phyloP scores from a whole-genome alignment of 169 alveolate species.

The Plasmodium reichenowi region DNA sequence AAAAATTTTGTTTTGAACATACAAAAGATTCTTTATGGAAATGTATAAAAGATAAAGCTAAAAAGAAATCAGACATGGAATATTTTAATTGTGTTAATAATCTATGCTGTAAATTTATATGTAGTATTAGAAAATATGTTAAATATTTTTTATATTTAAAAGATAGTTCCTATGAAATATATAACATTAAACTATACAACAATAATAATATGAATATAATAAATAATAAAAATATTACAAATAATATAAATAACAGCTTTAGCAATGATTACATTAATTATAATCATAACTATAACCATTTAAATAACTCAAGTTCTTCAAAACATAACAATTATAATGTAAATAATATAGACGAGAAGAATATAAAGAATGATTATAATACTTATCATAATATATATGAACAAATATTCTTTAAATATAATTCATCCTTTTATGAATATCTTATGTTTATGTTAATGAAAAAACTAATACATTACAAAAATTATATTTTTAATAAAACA shows the following conservation, averaged over 20 bases:
- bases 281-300: too few relatives aligned
- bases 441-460: too few relatives aligned
- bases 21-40: conserved; percentile 36
- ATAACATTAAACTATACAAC: conserved; percentile 2
- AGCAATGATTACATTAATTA: too few relatives aligned
- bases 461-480: too few relatives aligned
- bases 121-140: conserved; percentile 40
- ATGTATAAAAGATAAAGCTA: conserved; percentile 35
- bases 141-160: conserved; percentile 43
- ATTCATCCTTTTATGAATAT: too few relatives aligned
- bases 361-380: too few relatives aligned
- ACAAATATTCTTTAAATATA: too few relatives aligned
- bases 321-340: too few relatives aligned
- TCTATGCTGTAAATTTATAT: conserved; percentile 16
- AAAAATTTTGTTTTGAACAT: conserved; percentile 23
- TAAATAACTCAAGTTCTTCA: too few relatives aligned
- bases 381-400: too few relatives aligned
- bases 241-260: neutral
- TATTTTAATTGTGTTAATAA: conserved; percentile 21
- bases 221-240: neutral
- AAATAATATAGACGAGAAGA: too few relatives aligned
- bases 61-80: conserved; percentile 29
- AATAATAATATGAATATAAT: neutral
- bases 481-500: neutral
- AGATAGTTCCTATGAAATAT: conserved; percentile 9